Conservation (phyloP, 768 basidiomycete species). For the Phylloporus sp. region DNA sequence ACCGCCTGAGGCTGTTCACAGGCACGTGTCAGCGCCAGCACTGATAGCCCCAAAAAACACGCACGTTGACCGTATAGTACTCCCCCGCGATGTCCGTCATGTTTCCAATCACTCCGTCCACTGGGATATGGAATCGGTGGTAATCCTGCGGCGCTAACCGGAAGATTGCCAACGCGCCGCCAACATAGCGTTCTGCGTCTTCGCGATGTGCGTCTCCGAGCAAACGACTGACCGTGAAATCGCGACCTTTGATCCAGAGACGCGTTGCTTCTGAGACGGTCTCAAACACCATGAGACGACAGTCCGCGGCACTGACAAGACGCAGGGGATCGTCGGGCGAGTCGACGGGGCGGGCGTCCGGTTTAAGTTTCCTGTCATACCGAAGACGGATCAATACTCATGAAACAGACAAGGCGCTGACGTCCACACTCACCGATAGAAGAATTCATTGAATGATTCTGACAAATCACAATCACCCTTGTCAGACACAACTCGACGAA, state of each 20-base stretch:
- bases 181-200: constrained; percentile 64
- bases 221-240: constrained; percentile 76
- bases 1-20: constrained; percentile 79
- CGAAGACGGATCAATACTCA: not conserved
- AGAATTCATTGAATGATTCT: constrained; percentile 95
- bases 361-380: constrained; percentile 70
- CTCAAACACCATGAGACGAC: constrained; percentile 92
- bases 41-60: constrained; percentile 33
- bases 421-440: constrained; percentile 53
- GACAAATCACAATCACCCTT: not conserved
- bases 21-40: not conserved
- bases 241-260: constrained; percentile 96
- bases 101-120: constrained; percentile 76
- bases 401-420: not conserved
- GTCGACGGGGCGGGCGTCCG: constrained; percentile 71
- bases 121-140: constrained; percentile 87
- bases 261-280: constrained; percentile 79
- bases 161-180: constrained; percentile 87
- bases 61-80: constrained; percentile 92
- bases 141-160: constrained; percentile 93
- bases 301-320: constrained; percentile 89
- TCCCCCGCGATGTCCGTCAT: constrained; percentile 85
- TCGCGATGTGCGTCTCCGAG: constrained; percentile 74
- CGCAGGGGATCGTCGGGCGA: constrained; percentile 67
- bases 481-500: not conserved